Conservation (phyloP, 345 rosid species). For the Eucalyptus marginata region DNA sequence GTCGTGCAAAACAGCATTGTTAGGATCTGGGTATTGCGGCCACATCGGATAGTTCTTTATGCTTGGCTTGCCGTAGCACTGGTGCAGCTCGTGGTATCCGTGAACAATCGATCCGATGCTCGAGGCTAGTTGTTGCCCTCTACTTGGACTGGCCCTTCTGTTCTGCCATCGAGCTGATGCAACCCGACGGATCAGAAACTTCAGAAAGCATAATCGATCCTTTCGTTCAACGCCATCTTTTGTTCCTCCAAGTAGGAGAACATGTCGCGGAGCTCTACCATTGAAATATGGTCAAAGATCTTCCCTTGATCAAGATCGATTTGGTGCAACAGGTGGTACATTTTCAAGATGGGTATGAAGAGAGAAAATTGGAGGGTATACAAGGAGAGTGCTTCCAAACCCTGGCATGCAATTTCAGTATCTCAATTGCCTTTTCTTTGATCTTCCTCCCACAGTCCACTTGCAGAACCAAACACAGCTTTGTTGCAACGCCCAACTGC, state of each 20-base stretch:
- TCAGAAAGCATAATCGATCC: neutral
- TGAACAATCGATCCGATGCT: neutral
- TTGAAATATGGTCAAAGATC: no score
- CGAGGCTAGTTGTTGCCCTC: neutral
- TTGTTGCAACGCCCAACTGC: constrained; percentile 22
- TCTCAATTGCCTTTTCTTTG: constrained; percentile 31
- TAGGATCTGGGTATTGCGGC: neutral
- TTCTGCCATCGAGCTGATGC: neutral
- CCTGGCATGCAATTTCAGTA: constrained; percentile 21
- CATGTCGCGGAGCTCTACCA: no score
- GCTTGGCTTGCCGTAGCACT: neutral
- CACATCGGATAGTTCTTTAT: neutral
- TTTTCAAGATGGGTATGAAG: constrained; percentile 9
- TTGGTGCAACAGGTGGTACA: neutral
- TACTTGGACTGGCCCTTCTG: neutral
- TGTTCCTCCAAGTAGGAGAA: no score
- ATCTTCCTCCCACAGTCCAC: constrained; percentile 9
- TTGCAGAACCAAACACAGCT: constrained; percentile 29
- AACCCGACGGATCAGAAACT: neutral
- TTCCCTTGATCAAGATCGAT: no score
- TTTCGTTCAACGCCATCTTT: neutral
- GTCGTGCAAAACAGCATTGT: neutral
- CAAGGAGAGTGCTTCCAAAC: constrained; percentile 34
- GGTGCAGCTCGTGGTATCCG: neutral
- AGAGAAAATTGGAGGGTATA: constrained; percentile 10